A percentile compares a stretch with the other conserved stretches of the same genome.
These are phyloP conservation scores for Syncephalastrum sp. DNA, from an alignment of 371 early-diverging fungal genomes.

Conservation along the genomic window DNA sequence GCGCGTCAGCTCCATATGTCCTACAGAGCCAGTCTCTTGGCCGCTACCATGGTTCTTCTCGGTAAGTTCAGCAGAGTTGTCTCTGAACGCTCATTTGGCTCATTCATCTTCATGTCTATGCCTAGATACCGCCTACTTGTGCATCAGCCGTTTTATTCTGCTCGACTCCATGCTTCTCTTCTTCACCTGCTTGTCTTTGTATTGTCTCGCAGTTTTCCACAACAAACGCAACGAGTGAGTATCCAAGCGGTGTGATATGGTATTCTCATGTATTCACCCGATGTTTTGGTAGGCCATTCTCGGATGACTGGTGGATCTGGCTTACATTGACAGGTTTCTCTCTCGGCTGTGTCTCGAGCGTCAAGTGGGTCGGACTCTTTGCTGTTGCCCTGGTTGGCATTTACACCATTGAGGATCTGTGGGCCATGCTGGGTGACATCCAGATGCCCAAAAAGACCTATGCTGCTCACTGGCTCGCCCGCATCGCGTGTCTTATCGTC, in stretches of 20 bases:
- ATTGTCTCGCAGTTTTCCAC: conserved; percentile 73
- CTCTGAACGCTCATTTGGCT: conserved; percentile 5
- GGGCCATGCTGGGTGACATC: conserved; percentile 87
- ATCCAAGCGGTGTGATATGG: not conserved
- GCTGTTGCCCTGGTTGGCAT: conserved; percentile 93
- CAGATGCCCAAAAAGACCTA: conserved; percentile 71
- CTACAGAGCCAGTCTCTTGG: conserved; percentile 59
- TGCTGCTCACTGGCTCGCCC: conserved; percentile 74
- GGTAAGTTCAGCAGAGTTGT: conserved; percentile 21
- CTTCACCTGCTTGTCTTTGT: conserved; percentile 83
- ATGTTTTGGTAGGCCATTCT: conserved; percentile 65
- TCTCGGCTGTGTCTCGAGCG: conserved; percentile 86
- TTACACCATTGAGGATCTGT: conserved; percentile 93
- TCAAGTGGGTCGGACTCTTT: conserved; percentile 99
- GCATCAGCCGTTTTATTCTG: conserved; percentile 96
- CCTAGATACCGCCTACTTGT: conserved; percentile 79
- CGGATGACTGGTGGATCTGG: conserved; percentile 85
- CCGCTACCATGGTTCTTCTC: conserved; percentile 77
- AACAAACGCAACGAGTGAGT: conserved; percentile 63
- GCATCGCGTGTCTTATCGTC: conserved; percentile 79
- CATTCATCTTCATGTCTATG: conserved; percentile 1
- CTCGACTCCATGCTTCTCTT: conserved; percentile 97
- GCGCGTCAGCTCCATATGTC: conserved; percentile 75
- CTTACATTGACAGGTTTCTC: conserved; percentile 86
- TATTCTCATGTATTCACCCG: not conserved